Evolutionary conservation across 192 early-diverging fungal species (phyloP).

Genomic region (Funneliformis mosseae): DNA sequence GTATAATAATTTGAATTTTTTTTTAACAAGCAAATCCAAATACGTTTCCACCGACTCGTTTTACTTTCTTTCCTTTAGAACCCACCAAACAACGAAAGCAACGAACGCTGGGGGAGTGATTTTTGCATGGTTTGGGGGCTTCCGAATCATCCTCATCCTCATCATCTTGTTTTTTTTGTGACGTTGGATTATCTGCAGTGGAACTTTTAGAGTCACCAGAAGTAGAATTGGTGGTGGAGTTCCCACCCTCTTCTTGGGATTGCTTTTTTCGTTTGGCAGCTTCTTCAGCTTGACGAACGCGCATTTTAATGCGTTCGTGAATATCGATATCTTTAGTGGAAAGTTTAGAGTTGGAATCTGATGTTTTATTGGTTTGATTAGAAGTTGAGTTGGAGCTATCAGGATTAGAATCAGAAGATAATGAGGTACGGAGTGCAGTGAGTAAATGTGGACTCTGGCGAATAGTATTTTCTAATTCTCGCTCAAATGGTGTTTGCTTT

Average conservation of each 20-base stretch:
- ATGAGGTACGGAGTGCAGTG: constrained; percentile 29
- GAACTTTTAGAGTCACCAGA: constrained; percentile 2
- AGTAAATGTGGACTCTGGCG: constrained; percentile 21
- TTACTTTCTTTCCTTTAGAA: constrained; percentile 29
- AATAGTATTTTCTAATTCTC: constrained; percentile 24
- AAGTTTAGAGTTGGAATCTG: constrained; percentile 20
- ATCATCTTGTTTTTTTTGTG: constrained; percentile 4
- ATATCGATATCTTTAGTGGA: neutral
- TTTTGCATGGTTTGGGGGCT: constrained; percentile 35
- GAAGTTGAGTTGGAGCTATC: neutral
- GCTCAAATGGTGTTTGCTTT: constrained; percentile 22
- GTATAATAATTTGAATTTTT: too few species aligned
- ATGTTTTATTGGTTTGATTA: neutral
- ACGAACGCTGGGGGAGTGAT: constrained; percentile 28
- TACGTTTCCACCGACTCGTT: constrained; percentile 19
- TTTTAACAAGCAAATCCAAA: constrained; percentile 31
- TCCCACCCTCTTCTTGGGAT: constrained; percentile 23
- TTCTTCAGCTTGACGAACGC: constrained; percentile 22
- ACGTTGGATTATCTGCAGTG: neutral
- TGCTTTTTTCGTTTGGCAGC: constrained; percentile 19
- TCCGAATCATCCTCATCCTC: constrained; percentile 20
- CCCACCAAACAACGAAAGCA: constrained; percentile 34
- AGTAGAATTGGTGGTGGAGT: neutral
- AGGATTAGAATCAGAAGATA: constrained; percentile 4
- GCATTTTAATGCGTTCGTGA: constrained; percentile 9